Evolutionary conservation across 257 asterid species (phyloP).

Genomic region (Solanum etuberosum): DNA sequence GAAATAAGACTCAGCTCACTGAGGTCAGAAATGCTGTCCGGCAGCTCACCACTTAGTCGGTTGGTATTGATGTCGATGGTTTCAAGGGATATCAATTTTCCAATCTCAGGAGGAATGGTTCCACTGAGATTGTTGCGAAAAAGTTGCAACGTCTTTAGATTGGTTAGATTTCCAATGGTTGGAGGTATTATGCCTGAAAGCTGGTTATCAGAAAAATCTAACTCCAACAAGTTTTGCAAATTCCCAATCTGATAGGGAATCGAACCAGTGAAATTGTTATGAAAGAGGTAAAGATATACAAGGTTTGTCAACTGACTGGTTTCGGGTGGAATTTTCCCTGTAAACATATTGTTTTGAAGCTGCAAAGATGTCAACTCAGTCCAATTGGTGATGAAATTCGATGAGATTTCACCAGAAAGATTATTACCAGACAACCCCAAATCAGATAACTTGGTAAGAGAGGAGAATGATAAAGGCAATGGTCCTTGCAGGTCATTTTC

Average conservation of each 20-base stretch:
- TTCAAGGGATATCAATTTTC: constrained; percentile 24
- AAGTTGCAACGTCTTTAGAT: constrained; percentile 32
- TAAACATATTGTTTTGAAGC: constrained; percentile 42
- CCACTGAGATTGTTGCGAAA: constrained; percentile 51
- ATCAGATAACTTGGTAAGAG: constrained; percentile 26
- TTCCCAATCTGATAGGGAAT: constrained; percentile 53
- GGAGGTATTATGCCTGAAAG: constrained; percentile 58
- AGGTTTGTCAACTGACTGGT: constrained; percentile 41
- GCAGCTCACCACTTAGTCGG: constrained; percentile 47
- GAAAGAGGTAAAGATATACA: constrained; percentile 18
- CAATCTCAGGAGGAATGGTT: constrained; percentile 43
- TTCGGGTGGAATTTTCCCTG: constrained; percentile 49
- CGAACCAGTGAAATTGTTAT: constrained; percentile 44
- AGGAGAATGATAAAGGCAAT: constrained; percentile 61
- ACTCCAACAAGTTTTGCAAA: constrained; percentile 7
- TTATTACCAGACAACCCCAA: constrained; percentile 57
- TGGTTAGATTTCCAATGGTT: constrained; percentile 36
- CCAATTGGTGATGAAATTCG: constrained; percentile 41
- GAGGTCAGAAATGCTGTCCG: constrained; percentile 45
- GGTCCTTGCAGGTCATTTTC: constrained; percentile 36
- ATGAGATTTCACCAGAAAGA: constrained; percentile 46
- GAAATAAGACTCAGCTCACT: constrained; percentile 16
- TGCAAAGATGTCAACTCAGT: constrained; percentile 48
- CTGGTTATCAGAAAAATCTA: constrained; percentile 44
- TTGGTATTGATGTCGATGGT: constrained; percentile 37